phyloP scores from a whole-genome alignment of 2,329 filamentous ascomycete species.

The Ophiocordyceps camponoti-rufipedis region DNA sequence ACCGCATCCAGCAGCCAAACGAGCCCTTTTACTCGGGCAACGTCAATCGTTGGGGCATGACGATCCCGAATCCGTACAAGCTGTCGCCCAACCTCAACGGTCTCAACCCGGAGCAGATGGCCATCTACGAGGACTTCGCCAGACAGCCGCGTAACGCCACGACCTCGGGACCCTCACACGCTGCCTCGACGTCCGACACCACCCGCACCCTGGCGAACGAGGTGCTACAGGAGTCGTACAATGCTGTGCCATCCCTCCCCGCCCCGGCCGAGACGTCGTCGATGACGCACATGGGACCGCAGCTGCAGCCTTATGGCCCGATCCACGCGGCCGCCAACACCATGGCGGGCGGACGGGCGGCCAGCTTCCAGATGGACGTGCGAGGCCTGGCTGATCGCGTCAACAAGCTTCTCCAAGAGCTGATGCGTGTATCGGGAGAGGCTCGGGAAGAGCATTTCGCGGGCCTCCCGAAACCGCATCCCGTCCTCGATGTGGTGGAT shows the following conservation, averaged over 20 bases:
- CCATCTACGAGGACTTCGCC: slow-evolving; percentile 93
- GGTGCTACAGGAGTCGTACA: slow-evolving; percentile 43
- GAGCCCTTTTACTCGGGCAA: slow-evolving; percentile 70
- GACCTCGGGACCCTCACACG: slow-evolving; percentile 35
- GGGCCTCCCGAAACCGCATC: slow-evolving; percentile 38
- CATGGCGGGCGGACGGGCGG: slow-evolving; percentile 32
- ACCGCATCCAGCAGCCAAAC: slow-evolving; percentile 56
- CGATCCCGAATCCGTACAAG: slow-evolving; percentile 86
- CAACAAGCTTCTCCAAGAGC: slow-evolving; percentile 37
- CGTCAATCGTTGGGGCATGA: slow-evolving; percentile 80
- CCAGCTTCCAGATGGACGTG: slow-evolving; percentile 30
- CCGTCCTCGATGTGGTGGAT: slow-evolving; percentile 44
- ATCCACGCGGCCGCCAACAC: slow-evolving; percentile 20
- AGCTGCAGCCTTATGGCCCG: slow-evolving; percentile 37
- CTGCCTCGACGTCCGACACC: slow-evolving; percentile 39
- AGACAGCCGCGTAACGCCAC: slow-evolving; percentile 54
- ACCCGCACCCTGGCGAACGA: slow-evolving; percentile 45
- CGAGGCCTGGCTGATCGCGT: slow-evolving; percentile 34
- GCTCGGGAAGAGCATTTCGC: slow-evolving; percentile 40
- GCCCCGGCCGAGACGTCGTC: slow-evolving; percentile 41
- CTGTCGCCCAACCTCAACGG: slow-evolving; percentile 52
- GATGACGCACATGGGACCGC: slow-evolving; percentile 31
- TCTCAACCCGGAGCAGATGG: slow-evolving; percentile 79
- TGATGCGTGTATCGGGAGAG: slow-evolving; percentile 33
- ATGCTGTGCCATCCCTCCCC: slow-evolving; percentile 35